Evolutionary conservation across 202 grass and related monocot species (phyloP), one percentile per base, ranked within the genome.

Genomic region (Eragrostis tef): DNA sequence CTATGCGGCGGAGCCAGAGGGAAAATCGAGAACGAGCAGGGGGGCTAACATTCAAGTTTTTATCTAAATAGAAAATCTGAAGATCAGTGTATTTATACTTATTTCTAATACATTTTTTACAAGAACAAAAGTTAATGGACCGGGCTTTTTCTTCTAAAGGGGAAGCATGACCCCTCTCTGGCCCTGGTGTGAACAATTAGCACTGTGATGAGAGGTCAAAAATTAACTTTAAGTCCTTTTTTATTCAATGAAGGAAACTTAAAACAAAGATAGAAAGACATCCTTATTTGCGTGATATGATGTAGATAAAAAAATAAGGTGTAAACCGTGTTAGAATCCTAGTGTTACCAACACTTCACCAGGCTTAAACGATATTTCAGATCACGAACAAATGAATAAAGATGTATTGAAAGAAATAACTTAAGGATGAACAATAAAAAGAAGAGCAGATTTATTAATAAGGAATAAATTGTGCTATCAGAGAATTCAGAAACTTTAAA

Each of bases 311-410:
- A 56, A 49, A 49, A 48, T 13, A 12, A 49, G 11, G 47, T 49
- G 3, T 39, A 39, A 39, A 39, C 34, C 34, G 7, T 3, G n/a
- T 6, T 56, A 56, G 19, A 56, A 56, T 56, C 53, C 20, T 56
- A 21, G 53, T 29, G 24, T 26, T 29, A 15, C 13, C 34, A 39
- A 39, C 34, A 5, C 47, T 27, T 62, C 25, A 62, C 25, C 58
- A 10, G 25, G 25, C 20, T 62, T 62, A 27, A 13, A 29, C 5
- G 11, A 62, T 10, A 62, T 11, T 3, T 62, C 7, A 10, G 25
- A 62, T 29, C 58, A 62, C 12, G 58, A 62, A 13, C 58, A 62
- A 14, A 44, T 21, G n/a, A 45, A 68, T n/a, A 68, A 68, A 68
- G 9, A 68, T n/a, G 39, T 22, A 42, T 43, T 22, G 39, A 68